Conservation (phyloP, 148 eudicot species). For the Suaeda aralocaspica region DNA sequence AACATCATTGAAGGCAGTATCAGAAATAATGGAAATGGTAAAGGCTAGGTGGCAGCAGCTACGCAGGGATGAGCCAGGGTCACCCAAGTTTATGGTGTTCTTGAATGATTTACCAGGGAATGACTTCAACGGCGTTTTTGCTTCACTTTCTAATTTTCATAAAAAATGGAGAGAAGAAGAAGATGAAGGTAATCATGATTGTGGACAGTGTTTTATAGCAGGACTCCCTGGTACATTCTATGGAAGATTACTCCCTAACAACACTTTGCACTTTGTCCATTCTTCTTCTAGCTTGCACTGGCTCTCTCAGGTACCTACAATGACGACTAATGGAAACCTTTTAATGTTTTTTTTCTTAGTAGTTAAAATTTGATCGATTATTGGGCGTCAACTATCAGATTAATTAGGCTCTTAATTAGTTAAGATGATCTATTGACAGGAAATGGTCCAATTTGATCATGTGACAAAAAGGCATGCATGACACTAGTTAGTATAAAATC, state of each 20-base stretch:
- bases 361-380: too few species aligned
- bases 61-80: not conserved
- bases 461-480: too few species aligned
- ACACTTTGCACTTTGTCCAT: conserved; percentile 57
- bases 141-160: conserved; percentile 32
- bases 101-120: conserved; percentile 67
- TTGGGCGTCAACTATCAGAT: too few species aligned
- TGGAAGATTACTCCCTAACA: conserved; percentile 49
- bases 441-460: too few species aligned
- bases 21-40: conserved; percentile 25
- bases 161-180: conserved; percentile 26
- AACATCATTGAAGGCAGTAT: conserved; percentile 34
- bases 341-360: too few species aligned
- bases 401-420: too few species aligned
- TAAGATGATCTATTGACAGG: too few species aligned
- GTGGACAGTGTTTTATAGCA: conserved; percentile 38
- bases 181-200: conserved; percentile 23
- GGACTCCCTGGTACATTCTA: conserved; percentile 59
- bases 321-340: too few species aligned
- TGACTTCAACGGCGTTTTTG: conserved; percentile 57
- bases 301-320: conserved; percentile 87
- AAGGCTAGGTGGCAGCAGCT: not conserved
- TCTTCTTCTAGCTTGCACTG: conserved; percentile 82
- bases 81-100: conserved; percentile 47
- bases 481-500: too few species aligned